Base-by-base conservation (phyloP, 2,329 filamentous ascomycete genomes). In the Verticillium nonalfalfae region DNA sequence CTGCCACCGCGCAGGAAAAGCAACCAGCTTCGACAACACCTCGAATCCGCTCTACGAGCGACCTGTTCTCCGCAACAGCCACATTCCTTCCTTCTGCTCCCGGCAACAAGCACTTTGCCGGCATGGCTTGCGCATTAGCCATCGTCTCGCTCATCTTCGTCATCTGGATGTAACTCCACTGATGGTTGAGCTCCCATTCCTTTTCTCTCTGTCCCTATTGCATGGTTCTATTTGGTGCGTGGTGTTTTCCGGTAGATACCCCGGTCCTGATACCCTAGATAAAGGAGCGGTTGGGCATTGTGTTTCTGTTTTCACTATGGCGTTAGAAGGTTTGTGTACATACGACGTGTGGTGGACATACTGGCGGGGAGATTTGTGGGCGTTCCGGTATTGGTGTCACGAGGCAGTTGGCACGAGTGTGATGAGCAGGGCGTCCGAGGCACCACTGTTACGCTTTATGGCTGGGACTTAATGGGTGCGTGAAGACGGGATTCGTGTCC, bases 91-190 rank as follows among this genome's bases (percentile, higher is more conserved):
- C 69, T 61, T 74, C 76, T 13, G 80, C 78, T 5, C 74, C 76
- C 39, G 76, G 76, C 15, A 77, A 75, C 60, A 78, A 76, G 67
- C 77, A 81, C 64, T 74, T 83, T 58, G 76, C 79, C 4, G 79
- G 79, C 15, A 82, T 83, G 78, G 74, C 76, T 33, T 75, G 76
- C n/a, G 81, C 75, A 3, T 69, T 84, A 9, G 75, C 78, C 1
- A 75, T 73, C 38, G 79, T 84, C n/a, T 81, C 82, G 79, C 71
- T 83, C 63, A 73, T 81, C 50, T 82, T 83, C 64, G 76, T 80
- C 38, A 75, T 81, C 63, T 82, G 79, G 77, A 68, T 83, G 62
- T 82, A 71, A 75, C 35, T 36, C 35, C 35, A 13, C 35, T 36
- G 35, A 36, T 13, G 4, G 3, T 31, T 13, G 35, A 2, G 35